Conservation (phyloP, 106 monocot genomes). For the Platanthera guangdongensis region DNA sequence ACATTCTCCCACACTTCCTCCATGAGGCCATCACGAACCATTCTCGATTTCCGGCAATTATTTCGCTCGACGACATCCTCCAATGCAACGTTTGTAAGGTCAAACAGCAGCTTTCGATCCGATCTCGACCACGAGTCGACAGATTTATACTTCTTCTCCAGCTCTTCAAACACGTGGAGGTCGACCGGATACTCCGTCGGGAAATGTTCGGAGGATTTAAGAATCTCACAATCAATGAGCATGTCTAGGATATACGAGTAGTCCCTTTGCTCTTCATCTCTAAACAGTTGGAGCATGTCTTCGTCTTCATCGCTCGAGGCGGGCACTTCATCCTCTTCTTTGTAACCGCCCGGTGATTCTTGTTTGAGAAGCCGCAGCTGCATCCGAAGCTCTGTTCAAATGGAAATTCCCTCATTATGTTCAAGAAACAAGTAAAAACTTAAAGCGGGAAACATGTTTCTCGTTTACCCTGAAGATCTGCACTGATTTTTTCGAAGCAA, state of each 20-base stretch:
- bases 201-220: slow-evolving; percentile 14
- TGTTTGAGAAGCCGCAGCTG: slow-evolving; percentile 59
- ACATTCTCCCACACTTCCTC: slow-evolving; percentile 60
- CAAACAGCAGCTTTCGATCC: slow-evolving; percentile 78
- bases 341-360: slow-evolving; percentile 17
- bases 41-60: slow-evolving; percentile 10
- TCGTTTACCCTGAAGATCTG: slow-evolving; percentile 62
- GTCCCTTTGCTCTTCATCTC: slow-evolving; percentile 58
- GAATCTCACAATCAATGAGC: slow-evolving; percentile 36
- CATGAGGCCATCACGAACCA: slow-evolving; percentile 21
- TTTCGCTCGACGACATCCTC: slow-evolving; percentile 16
- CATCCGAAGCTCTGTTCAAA: slow-evolving; percentile 48
- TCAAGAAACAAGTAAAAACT: neutral
- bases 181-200: slow-evolving; percentile 20
- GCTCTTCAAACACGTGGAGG: slow-evolving; percentile 37
- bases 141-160: slow-evolving; percentile 58
- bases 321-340: slow-evolving; percentile 15
- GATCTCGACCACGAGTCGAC: slow-evolving; percentile 40
- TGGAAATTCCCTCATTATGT: too few relatives aligned
- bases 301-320: slow-evolving; percentile 36
- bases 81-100: slow-evolving; percentile 44
- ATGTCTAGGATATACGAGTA: slow-evolving; percentile 66
- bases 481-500: slow-evolving; percentile 62
- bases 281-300: slow-evolving; percentile 22
- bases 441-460: neutral